Conservation (phyloP, 2,329 filamentous ascomycete species). For the Talaromyces sp. region DNA sequence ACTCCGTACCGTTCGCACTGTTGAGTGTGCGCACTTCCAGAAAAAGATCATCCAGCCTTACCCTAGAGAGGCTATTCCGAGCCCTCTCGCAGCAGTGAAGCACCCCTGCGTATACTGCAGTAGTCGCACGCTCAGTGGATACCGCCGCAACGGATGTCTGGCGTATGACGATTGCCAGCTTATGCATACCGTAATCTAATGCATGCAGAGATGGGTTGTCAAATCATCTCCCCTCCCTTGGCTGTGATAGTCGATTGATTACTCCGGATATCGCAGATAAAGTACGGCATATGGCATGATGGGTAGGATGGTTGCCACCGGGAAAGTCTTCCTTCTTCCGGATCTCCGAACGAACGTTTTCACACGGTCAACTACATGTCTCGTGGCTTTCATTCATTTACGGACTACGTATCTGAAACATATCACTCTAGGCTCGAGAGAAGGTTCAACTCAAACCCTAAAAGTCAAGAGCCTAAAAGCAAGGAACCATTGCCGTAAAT, state of each 20-base stretch:
- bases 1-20: background rate
- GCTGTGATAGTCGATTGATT: background rate
- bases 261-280: background rate
- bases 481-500: background rate
- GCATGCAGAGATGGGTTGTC: background rate
- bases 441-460: background rate
- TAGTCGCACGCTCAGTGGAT: slow-evolving; percentile 10
- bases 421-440: background rate
- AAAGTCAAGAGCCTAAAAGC: too few species aligned
- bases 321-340: background rate
- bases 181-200: background rate
- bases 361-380: background rate
- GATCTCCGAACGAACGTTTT: background rate
- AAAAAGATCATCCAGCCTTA: background rate
- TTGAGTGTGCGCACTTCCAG: too few species aligned
- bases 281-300: background rate
- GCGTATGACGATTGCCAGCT: slow-evolving; percentile 13
- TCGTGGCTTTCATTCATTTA: background rate
- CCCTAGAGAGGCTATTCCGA: slow-evolving; percentile 4
- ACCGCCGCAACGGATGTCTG: slow-evolving; percentile 6
- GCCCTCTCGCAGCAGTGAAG: background rate
- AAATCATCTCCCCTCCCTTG: background rate
- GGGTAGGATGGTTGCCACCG: background rate
- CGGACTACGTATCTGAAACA: slow-evolving; percentile 5
- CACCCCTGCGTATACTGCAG: slow-evolving; percentile 10